Conservation (phyloP, 2,329 filamentous ascomycete genomes). For the Ophiosphaerella narmari region DNA sequence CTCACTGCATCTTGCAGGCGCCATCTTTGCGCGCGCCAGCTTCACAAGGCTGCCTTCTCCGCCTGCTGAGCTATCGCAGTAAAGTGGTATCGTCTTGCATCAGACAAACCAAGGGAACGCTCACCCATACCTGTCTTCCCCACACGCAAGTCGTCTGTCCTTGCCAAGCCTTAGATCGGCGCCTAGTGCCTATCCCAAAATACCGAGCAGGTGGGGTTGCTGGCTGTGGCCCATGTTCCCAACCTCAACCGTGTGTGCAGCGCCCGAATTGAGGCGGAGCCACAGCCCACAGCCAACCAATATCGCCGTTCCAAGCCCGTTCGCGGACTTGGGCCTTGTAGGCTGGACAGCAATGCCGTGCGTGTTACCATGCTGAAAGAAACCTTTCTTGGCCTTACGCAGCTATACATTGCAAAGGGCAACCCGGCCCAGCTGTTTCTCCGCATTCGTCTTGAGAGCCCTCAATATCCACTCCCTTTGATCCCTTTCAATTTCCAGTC, state of each 20-base stretch:
- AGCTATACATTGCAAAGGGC: constrained; percentile 17
- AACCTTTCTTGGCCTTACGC: constrained; percentile 25
- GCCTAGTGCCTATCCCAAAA: constrained; percentile 16
- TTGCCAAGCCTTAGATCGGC: constrained; percentile 4
- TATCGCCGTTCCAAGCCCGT: constrained; percentile 15
- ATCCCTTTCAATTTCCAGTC: not conserved
- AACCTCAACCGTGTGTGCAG: constrained; percentile 7
- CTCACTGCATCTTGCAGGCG: no score
- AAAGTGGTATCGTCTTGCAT: not conserved
- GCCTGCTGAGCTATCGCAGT: not conserved
- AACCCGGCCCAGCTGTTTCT: constrained; percentile 5
- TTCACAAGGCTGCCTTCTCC: not conserved
- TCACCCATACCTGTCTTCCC: no score
- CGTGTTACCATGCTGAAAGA: constrained; percentile 16
- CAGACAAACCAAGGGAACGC: no score
- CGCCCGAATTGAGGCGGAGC: constrained; percentile 25
- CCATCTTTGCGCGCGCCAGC: constrained; percentile 1
- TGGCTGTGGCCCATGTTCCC: not conserved
- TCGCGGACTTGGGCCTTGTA: constrained; percentile 24
- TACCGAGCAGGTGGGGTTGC: constrained; percentile 22
- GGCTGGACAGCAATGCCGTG: constrained; percentile 22
- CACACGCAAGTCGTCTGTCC: not conserved
- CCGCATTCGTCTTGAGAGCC: constrained; percentile 1
- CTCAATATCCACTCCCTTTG: constrained; percentile 1
- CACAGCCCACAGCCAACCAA: constrained; percentile 25